Conservation (phyloP, 805 yeast species). For the Tanozyma kutaoensis region DNA sequence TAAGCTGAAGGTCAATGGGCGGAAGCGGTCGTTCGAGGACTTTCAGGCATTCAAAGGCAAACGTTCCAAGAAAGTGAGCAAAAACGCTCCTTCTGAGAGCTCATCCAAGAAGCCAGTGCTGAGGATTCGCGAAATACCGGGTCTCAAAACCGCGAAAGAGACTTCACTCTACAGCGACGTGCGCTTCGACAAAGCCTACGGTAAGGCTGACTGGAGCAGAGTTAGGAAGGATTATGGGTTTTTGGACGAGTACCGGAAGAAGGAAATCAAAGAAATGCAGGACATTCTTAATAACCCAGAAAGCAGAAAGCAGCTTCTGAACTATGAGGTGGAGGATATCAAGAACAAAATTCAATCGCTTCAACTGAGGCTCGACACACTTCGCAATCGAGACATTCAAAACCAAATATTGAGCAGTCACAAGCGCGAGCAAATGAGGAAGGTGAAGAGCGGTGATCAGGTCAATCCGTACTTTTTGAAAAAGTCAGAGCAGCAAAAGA, state of each 20-base stretch:
- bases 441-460: constrained; percentile 35
- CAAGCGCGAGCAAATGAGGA: constrained; percentile 34
- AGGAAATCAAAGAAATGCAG: constrained; percentile 54
- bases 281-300: constrained; percentile 41
- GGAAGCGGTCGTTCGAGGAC: too few relatives aligned
- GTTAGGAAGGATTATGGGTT: constrained; percentile 73
- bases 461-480: constrained; percentile 45
- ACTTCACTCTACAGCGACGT: constrained; percentile 57
- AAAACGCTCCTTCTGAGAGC: constrained; percentile 81
- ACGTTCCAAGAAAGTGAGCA: too few relatives aligned
- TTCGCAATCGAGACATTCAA: constrained; percentile 67
- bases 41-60: too few relatives aligned
- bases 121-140: constrained; percentile 62
- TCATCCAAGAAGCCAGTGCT: constrained; percentile 66
- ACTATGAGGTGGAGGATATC: constrained; percentile 36
- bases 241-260: constrained; percentile 71
- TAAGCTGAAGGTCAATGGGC: too few relatives aligned
- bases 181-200: constrained; percentile 82
- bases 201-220: constrained; percentile 58
- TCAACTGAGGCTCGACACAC: constrained; percentile 50
- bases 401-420: constrained; percentile 48
- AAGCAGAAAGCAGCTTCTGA: constrained; percentile 23
- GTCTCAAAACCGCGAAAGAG: constrained; percentile 28
- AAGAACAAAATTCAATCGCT: constrained; percentile 49
- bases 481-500: constrained; percentile 57